Conservation (phyloP, 495 filamentous ascomycete genomes). For the Aspergillus hancockii region DNA sequence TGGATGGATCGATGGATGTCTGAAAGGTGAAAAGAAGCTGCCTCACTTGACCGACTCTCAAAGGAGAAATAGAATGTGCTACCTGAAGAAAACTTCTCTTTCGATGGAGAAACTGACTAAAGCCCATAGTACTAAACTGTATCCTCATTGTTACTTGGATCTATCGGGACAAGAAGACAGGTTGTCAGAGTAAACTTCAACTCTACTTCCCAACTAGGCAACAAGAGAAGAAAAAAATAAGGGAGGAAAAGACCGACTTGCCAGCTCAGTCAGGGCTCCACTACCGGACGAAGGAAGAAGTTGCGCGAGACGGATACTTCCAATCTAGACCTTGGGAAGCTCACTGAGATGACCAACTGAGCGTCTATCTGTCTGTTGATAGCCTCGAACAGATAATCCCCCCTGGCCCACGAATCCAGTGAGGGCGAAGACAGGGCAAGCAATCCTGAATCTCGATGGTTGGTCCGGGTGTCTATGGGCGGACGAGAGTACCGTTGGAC, state of each 20-base stretch:
- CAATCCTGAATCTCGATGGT: neutral
- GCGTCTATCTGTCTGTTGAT: neutral
- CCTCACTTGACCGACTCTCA: neutral
- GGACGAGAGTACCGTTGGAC: slow-evolving; percentile 3
- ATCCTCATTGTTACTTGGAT: too few relatives aligned
- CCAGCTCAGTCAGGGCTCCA: slow-evolving; percentile 1
- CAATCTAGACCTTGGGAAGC: neutral
- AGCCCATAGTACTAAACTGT: too few relatives aligned
- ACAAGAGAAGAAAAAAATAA: neutral
- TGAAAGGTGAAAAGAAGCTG: neutral
- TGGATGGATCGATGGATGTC: neutral
- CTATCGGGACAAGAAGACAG: too few relatives aligned
- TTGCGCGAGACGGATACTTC: neutral
- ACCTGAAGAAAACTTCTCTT: neutral
- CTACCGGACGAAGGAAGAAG: slow-evolving; percentile 2
- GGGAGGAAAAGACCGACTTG: neutral
- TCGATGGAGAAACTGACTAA: too few relatives aligned
- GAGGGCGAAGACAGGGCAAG: neutral
- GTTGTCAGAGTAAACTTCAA: neutral
- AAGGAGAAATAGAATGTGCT: too few relatives aligned
- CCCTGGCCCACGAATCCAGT: neutral
- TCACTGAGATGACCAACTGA: neutral
- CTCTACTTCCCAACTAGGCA: neutral
- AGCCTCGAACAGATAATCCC: neutral
- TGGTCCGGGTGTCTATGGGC: neutral